Evolutionary conservation across 2,329 filamentous ascomycete species (phyloP).

Genomic region (Apiospora phragmitis): DNA sequence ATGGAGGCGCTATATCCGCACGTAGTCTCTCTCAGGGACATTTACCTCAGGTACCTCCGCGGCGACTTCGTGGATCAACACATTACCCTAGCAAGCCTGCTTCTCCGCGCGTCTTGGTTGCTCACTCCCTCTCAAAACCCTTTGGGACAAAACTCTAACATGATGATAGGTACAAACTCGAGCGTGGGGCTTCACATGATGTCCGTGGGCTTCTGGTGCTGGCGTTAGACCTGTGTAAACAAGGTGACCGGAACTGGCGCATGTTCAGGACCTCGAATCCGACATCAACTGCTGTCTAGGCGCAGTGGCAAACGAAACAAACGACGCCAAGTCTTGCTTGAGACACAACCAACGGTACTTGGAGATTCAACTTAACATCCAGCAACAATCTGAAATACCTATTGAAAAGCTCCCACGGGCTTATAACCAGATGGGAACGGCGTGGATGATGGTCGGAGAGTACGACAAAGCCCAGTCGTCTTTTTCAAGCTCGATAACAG

Average conservation of each 20-base stretch:
- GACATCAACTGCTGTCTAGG: neutral
- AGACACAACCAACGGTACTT: neutral
- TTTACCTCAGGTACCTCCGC: neutral
- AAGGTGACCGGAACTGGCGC: neutral
- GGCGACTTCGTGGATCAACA: neutral
- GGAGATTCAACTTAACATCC: neutral
- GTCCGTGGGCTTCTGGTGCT: neutral
- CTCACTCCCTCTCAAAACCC: neutral
- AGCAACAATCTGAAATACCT: neutral
- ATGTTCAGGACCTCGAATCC: neutral
- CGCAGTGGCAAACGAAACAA: neutral
- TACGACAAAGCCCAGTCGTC: neutral
- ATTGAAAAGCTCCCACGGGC: neutral
- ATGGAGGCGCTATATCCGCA: neutral
- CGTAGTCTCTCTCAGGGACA: neutral
- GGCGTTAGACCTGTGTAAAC: neutral
- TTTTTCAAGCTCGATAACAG: neutral
- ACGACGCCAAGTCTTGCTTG: neutral
- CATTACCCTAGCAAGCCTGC: neutral
- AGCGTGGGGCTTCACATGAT: neutral
- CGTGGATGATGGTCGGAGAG: neutral
- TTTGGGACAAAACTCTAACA: neutral
- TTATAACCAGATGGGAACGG: neutral
- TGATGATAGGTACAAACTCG: neutral
- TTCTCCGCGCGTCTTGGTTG: neutral